Conservation (phyloP, 805 yeast genomes). For the Kuraishia ogatae region DNA sequence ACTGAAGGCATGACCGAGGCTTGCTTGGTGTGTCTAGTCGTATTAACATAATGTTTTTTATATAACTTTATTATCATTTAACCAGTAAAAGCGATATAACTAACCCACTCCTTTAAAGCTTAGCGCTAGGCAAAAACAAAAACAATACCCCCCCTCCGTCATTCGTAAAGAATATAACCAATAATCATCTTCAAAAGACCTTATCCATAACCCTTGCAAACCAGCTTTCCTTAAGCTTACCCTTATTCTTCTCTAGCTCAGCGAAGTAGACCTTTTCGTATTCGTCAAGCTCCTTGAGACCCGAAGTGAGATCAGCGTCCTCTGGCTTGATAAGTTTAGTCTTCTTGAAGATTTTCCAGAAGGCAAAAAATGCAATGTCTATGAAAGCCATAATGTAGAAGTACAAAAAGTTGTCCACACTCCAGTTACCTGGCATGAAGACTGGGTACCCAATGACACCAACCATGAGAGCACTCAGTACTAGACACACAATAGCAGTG, state of each 20-base stretch:
- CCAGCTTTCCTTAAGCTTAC: background rate
- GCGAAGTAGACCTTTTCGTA: slow-evolving; percentile 31
- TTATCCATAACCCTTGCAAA: background rate
- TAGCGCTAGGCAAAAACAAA: background rate
- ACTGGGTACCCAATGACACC: slow-evolving; percentile 62
- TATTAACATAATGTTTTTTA: no score
- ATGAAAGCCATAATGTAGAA: slow-evolving; percentile 66
- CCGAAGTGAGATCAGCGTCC: slow-evolving; percentile 46
- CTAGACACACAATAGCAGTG: slow-evolving; percentile 35
- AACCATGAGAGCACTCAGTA: slow-evolving; percentile 29
- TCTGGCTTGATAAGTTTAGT: slow-evolving; percentile 34
- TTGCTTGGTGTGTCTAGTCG: no score
- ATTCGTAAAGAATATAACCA: no score
- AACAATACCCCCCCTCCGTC: background rate
- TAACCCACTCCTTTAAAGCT: background rate
- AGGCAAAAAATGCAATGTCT: slow-evolving; percentile 33
- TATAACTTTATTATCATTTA: no score
- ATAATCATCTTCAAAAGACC: background rate
- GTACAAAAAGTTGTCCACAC: slow-evolving; percentile 51
- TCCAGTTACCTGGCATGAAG: slow-evolving; percentile 44
- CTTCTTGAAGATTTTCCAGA: slow-evolving; percentile 44
- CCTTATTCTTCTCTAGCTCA: background rate
- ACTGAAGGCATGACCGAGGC: slow-evolving; percentile 12
- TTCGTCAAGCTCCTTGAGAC: slow-evolving; percentile 47
- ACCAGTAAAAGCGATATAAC: background rate